Base-by-base conservation (phyloP, 768 basidiomycete species). In the Rhizopogon vulgaris region DNA sequence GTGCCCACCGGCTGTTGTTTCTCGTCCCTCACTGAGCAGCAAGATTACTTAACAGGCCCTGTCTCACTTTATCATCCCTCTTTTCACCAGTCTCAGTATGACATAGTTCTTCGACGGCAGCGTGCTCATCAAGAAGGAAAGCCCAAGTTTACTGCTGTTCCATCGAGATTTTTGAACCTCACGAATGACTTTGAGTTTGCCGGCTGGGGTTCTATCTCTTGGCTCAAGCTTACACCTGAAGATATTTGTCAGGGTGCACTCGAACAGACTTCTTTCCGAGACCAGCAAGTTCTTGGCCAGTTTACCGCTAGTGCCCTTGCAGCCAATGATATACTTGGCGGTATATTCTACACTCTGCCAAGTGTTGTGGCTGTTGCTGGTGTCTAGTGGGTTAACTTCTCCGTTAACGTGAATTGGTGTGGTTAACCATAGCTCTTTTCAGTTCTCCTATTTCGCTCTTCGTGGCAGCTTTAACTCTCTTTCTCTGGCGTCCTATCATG, bases 401-500 rank as follows among this genome's bases (percentile, higher is more conserved):
- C 14, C 41, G 25, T 17, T 25, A 9, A 30, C 8, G 15, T 36
- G 40, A 17, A 24, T 54, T 38, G 14, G 15, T 18, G 15, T 8
- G 18, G 12, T 15, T 10, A 22, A 46, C 45, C 14, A 25, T 10
- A 1, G 22, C 3, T 18, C 6, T 39, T 41, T 27, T 1, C 57
- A 85, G 83, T 60, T 87, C 85, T 1, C 85, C 87, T 0, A 76
- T 90, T 38, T 81, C 85, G 7, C 69, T 90, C 52, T 75, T 84
- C 36, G 59, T 83, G 24, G 83, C 87, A 0, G 79, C 81, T 0
- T 63, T 82, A 28, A 73, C 84, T 1, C 61, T 87, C 3, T 84
- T 83, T 58, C 61, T 89, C 22, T 90, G 85, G 83, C 78, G 84
- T 11, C 87, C 87, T 2, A 76, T 90, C 41, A 82, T 90, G 78